Conservation (phyloP, 2,329 filamentous ascomycete species). For the Talaromyces rugulosus region DNA sequence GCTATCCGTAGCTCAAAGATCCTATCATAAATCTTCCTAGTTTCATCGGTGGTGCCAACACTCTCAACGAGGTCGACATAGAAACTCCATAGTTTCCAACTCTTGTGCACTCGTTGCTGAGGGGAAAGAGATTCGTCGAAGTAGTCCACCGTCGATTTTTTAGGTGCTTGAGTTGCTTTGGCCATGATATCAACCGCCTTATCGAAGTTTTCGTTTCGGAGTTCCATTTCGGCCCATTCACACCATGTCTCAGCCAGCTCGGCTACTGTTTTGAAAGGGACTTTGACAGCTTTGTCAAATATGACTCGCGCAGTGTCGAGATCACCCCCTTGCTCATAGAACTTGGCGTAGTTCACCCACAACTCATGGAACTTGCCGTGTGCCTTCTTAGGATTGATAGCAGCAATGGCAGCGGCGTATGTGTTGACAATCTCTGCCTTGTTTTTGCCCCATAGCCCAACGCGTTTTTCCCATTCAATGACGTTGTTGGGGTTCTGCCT, state of each 20-base stretch:
- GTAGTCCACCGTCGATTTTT: constrained; percentile 97
- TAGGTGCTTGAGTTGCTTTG: constrained; percentile 94
- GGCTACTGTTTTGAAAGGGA: constrained; percentile 95
- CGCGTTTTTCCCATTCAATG: constrained; percentile 92
- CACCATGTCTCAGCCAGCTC: constrained; percentile 98
- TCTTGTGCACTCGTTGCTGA: constrained; percentile 96
- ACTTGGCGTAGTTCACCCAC: constrained; percentile 95
- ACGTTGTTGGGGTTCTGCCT: constrained; percentile 97
- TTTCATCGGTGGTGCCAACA: constrained; percentile 85
- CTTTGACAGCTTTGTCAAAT: constrained; percentile 96
- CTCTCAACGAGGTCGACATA: constrained; percentile 97
- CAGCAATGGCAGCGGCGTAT: constrained; percentile 88
- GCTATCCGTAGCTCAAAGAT: constrained; percentile 98
- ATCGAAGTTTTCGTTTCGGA: constrained; percentile 93
- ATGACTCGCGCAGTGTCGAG: constrained; percentile 82
- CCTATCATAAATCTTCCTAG: constrained; percentile 88
- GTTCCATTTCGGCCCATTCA: constrained; percentile 97
- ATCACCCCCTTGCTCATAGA: constrained; percentile 87
- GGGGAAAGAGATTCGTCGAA: constrained; percentile 93
- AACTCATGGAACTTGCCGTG: constrained; percentile 89
- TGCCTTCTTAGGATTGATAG: constrained; percentile 91
- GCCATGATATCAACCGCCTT: constrained; percentile 93
- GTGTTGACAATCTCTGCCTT: constrained; percentile 86
- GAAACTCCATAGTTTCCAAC: constrained; percentile 99
- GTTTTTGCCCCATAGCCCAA: constrained; percentile 94